Evolutionary conservation across 345 rosid genomes (phyloP).

Genomic region (Ceriops decandra): DNA sequence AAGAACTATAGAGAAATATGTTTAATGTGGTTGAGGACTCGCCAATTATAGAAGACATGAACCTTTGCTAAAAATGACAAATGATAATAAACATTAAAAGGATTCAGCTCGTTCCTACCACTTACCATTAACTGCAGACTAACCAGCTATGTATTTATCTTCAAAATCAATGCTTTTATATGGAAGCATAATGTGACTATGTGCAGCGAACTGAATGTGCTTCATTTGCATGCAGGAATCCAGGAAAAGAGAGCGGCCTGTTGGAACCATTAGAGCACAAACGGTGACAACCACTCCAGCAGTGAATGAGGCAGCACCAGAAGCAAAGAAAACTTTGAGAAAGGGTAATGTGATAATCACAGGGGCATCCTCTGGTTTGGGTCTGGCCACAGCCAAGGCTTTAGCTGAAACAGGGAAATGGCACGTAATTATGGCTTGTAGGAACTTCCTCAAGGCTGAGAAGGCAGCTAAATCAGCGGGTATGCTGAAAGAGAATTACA

Average conservation of each 20-base stretch:
- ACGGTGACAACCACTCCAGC: slow-evolving; percentile 53
- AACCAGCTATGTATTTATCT: background rate
- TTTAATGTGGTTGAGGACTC: too few relatives aligned
- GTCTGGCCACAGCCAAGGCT: slow-evolving; percentile 84
- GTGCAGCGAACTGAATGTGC: background rate
- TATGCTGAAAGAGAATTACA: slow-evolving; percentile 71
- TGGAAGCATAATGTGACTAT: background rate
- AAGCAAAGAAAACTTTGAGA: slow-evolving; percentile 70
- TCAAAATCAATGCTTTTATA: background rate
- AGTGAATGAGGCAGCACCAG: slow-evolving; percentile 30
- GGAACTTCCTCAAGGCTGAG: slow-evolving; percentile 88
- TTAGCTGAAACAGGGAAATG: slow-evolving; percentile 80
- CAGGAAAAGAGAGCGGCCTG: slow-evolving; percentile 40
- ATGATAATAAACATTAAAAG: too few relatives aligned
- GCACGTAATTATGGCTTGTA: slow-evolving; percentile 86
- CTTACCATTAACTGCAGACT: too few relatives aligned
- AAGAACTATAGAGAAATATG: too few relatives aligned
- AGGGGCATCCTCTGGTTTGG: slow-evolving; percentile 83
- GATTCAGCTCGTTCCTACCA: too few relatives aligned
- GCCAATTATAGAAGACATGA: too few relatives aligned
- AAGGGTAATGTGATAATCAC: slow-evolving; percentile 69
- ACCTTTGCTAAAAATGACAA: too few relatives aligned
- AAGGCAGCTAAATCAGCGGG: slow-evolving; percentile 79
- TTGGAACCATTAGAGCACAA: slow-evolving; percentile 51
- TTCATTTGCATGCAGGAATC: background rate